These are phyloP conservation scores for Plenodomus biglobosus DNA, from an alignment of 2,329 filamentous ascomycete species.

Conservation along the genomic window DNA sequence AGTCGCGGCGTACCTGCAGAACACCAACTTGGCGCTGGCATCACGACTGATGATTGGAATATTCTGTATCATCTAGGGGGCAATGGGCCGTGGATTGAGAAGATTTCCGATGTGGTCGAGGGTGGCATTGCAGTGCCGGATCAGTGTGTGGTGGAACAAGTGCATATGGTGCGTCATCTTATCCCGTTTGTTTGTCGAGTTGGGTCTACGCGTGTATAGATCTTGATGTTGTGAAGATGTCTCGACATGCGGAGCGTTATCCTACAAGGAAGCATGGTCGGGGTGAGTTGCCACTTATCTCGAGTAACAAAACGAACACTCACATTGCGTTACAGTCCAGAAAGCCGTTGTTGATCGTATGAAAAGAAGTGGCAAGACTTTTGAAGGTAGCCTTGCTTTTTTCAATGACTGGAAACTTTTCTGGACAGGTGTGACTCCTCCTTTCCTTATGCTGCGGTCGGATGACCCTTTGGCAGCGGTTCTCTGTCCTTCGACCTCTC, in stretches of 20 bases:
- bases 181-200: not conserved
- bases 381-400: slow-evolving; percentile 57
- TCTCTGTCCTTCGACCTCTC: not conserved
- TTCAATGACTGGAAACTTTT: slow-evolving; percentile 59
- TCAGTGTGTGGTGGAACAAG: slow-evolving; percentile 56
- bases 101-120: slow-evolving; percentile 46
- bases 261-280: slow-evolving; percentile 54
- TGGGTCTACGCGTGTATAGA: not conserved
- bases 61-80: slow-evolving; percentile 57
- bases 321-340: slow-evolving; percentile 44
- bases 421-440: slow-evolving; percentile 41
- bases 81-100: slow-evolving; percentile 59
- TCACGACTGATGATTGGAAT: slow-evolving; percentile 48
- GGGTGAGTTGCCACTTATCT: slow-evolving; percentile 45
- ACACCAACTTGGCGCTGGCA: slow-evolving; percentile 27
- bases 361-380: slow-evolving; percentile 41
- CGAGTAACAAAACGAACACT: slow-evolving; percentile 4
- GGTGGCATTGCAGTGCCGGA: slow-evolving; percentile 49
- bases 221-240: slow-evolving; percentile 47
- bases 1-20: slow-evolving; percentile 6
- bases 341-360: slow-evolving; percentile 53
- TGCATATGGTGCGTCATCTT: slow-evolving; percentile 59
- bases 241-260: slow-evolving; percentile 60
- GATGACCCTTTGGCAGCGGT: too few species aligned
- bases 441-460: not conserved